Percentiles rank a stretch among this genome's conserved stretches.
These are phyloP conservation scores for Ambrosia artemisiifolia DNA, from an alignment of 129 eudicot genomes.

Conservation along the genomic window DNA sequence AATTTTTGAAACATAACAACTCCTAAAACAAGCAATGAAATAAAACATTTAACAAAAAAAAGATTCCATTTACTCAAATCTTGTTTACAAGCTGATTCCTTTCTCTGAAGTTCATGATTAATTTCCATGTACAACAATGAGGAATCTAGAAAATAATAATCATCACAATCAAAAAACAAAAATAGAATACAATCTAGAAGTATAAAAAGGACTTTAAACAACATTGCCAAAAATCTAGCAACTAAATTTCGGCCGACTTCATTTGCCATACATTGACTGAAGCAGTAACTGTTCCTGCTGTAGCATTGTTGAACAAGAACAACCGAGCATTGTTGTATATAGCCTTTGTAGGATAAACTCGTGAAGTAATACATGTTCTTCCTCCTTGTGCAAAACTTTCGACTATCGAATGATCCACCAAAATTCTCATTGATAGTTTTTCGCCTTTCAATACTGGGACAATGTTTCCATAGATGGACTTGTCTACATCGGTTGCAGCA, in stretches of 20 bases:
- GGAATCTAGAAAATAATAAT: neutral
- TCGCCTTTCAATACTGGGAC: slow-evolving; percentile 80
- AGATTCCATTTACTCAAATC: slow-evolving; percentile 1
- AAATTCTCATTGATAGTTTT: slow-evolving; percentile 60
- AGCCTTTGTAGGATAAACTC: slow-evolving; percentile 72
- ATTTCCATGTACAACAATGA: slow-evolving; percentile 13
- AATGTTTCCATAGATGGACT: slow-evolving; percentile 59
- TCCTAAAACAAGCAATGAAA: neutral
- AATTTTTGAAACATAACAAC: too few species aligned
- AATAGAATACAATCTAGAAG: neutral
- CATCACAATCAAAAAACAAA: neutral
- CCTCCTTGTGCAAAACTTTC: slow-evolving; percentile 89
- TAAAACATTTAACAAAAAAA: neutral
- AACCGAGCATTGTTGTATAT: slow-evolving; percentile 46
- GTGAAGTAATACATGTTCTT: slow-evolving; percentile 55
- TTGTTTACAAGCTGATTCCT: neutral
- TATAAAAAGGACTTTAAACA: neutral
- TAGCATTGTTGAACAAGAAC: slow-evolving; percentile 75
- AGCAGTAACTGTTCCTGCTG: slow-evolving; percentile 42
- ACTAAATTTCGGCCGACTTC: slow-evolving; percentile 42
- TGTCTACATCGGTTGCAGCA: slow-evolving; percentile 53
- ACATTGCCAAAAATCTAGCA: neutral
- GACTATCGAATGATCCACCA: slow-evolving; percentile 84
- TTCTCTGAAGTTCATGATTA: neutral
- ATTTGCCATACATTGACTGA: slow-evolving; percentile 71